Evolutionary conservation across 148 eudicot species (phyloP).

Genomic region (Fagopyrum esculentum): DNA sequence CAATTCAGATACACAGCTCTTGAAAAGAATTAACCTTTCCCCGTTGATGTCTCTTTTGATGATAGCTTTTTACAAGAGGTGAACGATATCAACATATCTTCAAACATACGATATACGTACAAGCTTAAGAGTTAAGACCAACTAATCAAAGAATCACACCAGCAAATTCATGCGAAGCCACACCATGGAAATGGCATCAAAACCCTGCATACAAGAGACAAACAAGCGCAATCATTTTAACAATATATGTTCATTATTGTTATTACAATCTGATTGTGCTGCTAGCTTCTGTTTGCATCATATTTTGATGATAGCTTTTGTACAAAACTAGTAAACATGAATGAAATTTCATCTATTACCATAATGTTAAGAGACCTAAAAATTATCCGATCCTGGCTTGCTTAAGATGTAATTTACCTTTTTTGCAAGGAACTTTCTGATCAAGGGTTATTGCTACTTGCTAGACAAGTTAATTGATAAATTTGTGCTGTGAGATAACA

Average conservation of each 20-base stretch:
- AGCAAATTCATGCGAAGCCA: constrained; percentile 6
- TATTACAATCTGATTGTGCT: no score
- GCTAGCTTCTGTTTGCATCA: no score
- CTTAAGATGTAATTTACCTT: not conserved
- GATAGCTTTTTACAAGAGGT: constrained; percentile 9
- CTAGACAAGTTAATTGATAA: not conserved
- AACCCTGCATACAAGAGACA: constrained; percentile 5
- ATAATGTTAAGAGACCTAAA: no score
- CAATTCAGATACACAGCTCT: not conserved
- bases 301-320: not conserved
- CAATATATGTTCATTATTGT: not conserved
- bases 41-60: not conserved
- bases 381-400: not conserved
- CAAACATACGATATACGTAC: constrained; percentile 14
- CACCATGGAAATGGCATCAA: constrained; percentile 28
- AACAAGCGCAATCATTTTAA: not conserved
- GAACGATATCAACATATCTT: constrained; percentile 8
- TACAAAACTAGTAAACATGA: not conserved
- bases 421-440: not conserved
- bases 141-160: constrained; percentile 11
- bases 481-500: not conserved
- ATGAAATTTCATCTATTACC: no score
- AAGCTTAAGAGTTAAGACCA: not conserved
- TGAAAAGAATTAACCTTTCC: constrained; percentile 1
- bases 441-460: not conserved